A percentile compares a stretch with the other conserved stretches of the same genome.
phyloP scores from a whole-genome alignment of 2,329 filamentous ascomycete genomes.

The Colletotrichum phormii region DNA sequence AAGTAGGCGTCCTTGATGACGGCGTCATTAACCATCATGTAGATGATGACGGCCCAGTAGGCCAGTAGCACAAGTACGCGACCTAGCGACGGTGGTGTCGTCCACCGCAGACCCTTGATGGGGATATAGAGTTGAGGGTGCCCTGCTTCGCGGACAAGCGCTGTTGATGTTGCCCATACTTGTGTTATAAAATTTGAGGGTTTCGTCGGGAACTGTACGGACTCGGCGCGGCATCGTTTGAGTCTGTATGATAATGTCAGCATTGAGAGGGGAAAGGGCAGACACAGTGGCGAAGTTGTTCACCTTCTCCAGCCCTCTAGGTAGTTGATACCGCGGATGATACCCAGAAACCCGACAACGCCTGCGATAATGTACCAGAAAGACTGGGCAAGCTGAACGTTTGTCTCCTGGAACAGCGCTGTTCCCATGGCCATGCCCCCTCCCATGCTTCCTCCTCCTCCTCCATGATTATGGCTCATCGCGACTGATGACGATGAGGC shows the following conservation, averaged over 20 bases:
- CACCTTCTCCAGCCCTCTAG: constrained; percentile 57
- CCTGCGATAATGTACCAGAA: constrained; percentile 71
- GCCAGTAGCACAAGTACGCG: constrained; percentile 62
- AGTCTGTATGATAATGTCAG: constrained; percentile 51
- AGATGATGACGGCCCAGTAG: constrained; percentile 70
- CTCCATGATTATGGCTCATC: constrained; percentile 39
- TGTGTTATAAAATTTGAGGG: constrained; percentile 60
- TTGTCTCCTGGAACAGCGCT: constrained; percentile 55
- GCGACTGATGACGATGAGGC: neutral
- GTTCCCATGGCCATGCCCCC: constrained; percentile 45
- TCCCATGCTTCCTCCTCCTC: constrained; percentile 16
- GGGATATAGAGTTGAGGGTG: constrained; percentile 67
- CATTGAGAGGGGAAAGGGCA: neutral
- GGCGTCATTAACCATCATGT: constrained; percentile 65
- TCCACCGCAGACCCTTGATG: constrained; percentile 61
- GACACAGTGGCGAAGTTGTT: constrained; percentile 19
- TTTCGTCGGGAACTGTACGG: constrained; percentile 62
- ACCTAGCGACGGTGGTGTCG: constrained; percentile 69
- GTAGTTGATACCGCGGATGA: constrained; percentile 56
- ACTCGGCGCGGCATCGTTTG: constrained; percentile 55
- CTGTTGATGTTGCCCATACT: constrained; percentile 69
- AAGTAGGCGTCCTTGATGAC: constrained; percentile 65
- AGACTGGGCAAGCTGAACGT: constrained; percentile 62
- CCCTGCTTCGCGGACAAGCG: constrained; percentile 65
- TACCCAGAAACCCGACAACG: constrained; percentile 55